Base-by-base conservation (phyloP, 768 basidiomycete species). In the Phylloporus rhodoxanthus region DNA sequence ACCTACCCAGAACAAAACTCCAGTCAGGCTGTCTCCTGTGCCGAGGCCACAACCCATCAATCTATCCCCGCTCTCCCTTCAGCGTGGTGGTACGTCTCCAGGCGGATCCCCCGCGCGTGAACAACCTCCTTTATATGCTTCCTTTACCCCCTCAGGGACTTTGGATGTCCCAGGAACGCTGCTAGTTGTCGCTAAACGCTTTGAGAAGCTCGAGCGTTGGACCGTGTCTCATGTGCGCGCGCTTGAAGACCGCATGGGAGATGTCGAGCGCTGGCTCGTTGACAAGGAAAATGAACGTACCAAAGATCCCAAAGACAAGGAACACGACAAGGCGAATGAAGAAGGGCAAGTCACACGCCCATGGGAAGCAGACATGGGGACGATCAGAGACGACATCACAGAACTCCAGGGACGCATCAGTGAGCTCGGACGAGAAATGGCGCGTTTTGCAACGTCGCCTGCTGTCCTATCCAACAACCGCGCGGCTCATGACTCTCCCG, bases 121-220 rank as follows among this genome's bases (percentile, higher is more conserved):
- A 43, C 72, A 77, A 1, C 82, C 83, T 8, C 89, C 86, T 1
- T 60, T 87, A 26, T 91, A 92, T 57, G 85, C 85, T 2, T 82
- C 87, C 48, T 92, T 91, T 62, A 80, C 76, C 33, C 45, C 68
- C 20, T 78, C 84, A 42, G 90, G 90, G 3, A 77, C 81, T 2
- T 68, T 92, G 4, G 91, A 92, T 59, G 72, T 91, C 8, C 78
- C 83, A 10, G 81, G 77, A 1, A 91, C 90, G 0, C 71, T 92
- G 5, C 68, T 92, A 20, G 76, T 78, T 10, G 80, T 92, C 37
- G 86, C 87, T 11, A 69, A 58, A 37, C 81, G 90, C 19, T 91
- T 92, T 51, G 90, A 92, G 66, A 92, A 92, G 63, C 76, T 92
- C 11, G 90, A 92, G 62, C 85, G 85, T 54, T 92, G 90, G 90